Evolutionary conservation across 352 stramenopile species (phyloP).

Genomic region (Peronospora destructor): DNA sequence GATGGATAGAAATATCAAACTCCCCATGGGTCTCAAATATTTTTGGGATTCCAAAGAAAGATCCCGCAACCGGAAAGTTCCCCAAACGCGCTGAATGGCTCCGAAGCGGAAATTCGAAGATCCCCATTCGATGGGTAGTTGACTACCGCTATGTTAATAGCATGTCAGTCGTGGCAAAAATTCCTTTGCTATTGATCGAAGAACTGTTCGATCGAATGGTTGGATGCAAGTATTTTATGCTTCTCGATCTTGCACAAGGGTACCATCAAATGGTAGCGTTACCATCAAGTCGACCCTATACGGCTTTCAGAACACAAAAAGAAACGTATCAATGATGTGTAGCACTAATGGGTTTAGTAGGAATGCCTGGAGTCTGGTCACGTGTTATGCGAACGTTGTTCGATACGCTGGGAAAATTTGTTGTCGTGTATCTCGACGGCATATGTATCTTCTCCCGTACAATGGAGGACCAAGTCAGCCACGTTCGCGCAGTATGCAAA

Average conservation of each 20-base stretch:
- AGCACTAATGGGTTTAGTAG: constrained; percentile 32
- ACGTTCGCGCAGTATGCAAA: constrained; percentile 20
- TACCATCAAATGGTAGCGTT: constrained; percentile 29
- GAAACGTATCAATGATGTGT: constrained; percentile 41
- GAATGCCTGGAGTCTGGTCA: constrained; percentile 37
- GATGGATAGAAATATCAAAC: constrained; percentile 24
- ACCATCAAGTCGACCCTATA: constrained; percentile 14
- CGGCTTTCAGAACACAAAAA: constrained; percentile 28
- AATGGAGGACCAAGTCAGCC: constrained; percentile 16
- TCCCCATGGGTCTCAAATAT: constrained; percentile 25
- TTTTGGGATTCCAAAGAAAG: constrained; percentile 21
- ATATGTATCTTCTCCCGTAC: constrained; percentile 28
- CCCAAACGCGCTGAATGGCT: constrained; percentile 10
- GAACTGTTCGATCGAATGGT: constrained; percentile 15
- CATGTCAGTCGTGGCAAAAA: constrained; percentile 9
- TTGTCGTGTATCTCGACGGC: constrained; percentile 36
- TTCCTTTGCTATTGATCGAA: constrained; percentile 15
- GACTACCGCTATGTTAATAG: constrained; percentile 16
- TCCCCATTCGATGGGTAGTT: constrained; percentile 16
- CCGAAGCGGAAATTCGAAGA: constrained; percentile 6
- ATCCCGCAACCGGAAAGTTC: constrained; percentile 9
- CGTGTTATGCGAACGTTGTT: constrained; percentile 34
- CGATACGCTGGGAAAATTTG: constrained; percentile 18
- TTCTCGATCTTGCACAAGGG: constrained; percentile 27
- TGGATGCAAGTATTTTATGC: constrained; percentile 13